Evolutionary conservation across 2,329 filamentous ascomycete species (phyloP), one percentile per base, ranked within the genome.

Genomic region (Neonectria magnoliae): DNA sequence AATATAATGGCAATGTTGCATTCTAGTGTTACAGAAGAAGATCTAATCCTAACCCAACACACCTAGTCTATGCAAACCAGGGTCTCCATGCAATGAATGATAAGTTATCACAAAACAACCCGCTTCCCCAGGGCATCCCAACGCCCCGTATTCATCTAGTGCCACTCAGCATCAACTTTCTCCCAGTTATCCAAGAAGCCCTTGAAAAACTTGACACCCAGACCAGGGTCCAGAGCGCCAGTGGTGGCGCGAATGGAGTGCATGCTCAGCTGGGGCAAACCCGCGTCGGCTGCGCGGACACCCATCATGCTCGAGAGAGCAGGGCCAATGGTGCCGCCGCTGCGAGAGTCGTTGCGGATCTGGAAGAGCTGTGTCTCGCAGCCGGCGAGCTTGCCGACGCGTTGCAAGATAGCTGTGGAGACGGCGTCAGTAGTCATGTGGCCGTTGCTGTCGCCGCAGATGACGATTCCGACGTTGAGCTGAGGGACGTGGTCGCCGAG

Each of bases 341-440:
- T 93, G 59, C 95, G 85, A 10, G 87, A 91, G 80, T 98, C 96
- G 77, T 98, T 99, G 62, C 96, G 85, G 77, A 98, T 98, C 85
- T 97, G 94, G 85, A 98, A 98, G 6, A 92, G 84, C 80, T 98
- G 96, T 58, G 97, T 85, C 52, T 86, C 88, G 61, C 88, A 88
- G 55, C 84, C 93, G 66, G 85, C 87, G 64, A 92, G 89, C 71
- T 94, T 90, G 8, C 93, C 94, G 42, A 97, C 88, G 27, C 92
- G 87, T 70, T 91, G 88, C 38, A 98, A 82, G 65, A 98, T 87
- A 5, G 93, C 90, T 4, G 93, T 92, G 11, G 92, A 96, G 18
- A 97, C 89, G 60, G 91, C 89, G 76, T 98, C 94, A 3, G 95
- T 98, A 4, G 95, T 97, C 93, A 98, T 97, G 81, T 98, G 93